These are phyloP conservation scores for Thymus mandschuricus DNA, from an alignment of 257 asterid species.

Conservation along the genomic window DNA sequence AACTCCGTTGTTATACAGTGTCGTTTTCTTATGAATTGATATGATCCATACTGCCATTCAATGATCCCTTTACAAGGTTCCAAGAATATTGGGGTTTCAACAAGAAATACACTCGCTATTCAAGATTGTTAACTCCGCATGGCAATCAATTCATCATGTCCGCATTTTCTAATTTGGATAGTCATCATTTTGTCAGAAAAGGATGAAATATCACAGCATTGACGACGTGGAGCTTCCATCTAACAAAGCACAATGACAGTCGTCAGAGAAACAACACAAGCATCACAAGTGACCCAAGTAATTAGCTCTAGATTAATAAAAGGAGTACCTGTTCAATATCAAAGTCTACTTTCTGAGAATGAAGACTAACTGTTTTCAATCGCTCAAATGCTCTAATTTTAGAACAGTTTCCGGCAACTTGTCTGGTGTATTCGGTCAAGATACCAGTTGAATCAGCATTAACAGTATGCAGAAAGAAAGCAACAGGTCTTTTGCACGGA, in stretches of 20 bases:
- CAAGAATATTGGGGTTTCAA: constrained; percentile 15
- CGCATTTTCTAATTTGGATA: constrained; percentile 59
- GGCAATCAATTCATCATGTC: constrained; percentile 57
- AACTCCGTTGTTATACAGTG: constrained; percentile 11
- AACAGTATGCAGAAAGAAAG: constrained; percentile 52
- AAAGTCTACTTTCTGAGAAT: constrained; percentile 36
- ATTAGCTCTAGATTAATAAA: constrained; percentile 17
- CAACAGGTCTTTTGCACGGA: constrained; percentile 66
- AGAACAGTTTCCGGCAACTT: constrained; percentile 42
- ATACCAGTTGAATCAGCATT: constrained; percentile 40
- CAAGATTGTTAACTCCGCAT: constrained; percentile 39
- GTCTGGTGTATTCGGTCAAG: constrained; percentile 52
- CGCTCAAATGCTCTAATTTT: constrained; percentile 40
- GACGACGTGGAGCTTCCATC: constrained; percentile 66
- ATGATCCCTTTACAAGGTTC: constrained; percentile 17
- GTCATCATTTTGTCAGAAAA: constrained; percentile 47
- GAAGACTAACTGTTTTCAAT: constrained; percentile 50
- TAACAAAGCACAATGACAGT: constrained; percentile 35
- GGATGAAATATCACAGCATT: constrained; percentile 68
- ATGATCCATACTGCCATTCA: constrained; percentile 19
- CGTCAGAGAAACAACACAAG: constrained; percentile 20
- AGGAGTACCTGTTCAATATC: constrained; percentile 56
- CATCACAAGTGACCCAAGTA: background rate
- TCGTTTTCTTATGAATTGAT: constrained; percentile 17
- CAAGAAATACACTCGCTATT: constrained; percentile 12